These are phyloP conservation scores for Crithidia bombi DNA, from an alignment of 208 protist species.

Conservation along the genomic window DNA sequence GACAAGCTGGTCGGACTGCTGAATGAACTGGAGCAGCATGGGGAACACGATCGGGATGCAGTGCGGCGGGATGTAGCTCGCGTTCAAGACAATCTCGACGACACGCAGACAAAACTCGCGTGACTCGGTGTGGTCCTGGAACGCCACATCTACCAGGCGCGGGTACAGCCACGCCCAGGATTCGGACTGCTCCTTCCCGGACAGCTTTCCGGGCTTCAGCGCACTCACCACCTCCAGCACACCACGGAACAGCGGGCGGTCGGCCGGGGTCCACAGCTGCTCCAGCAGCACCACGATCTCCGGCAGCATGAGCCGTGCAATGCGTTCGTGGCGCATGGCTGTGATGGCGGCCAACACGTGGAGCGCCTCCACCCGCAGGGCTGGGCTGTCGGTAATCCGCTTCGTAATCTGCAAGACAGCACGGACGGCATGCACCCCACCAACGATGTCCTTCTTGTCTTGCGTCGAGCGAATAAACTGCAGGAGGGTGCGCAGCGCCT, in stretches of 20 bases:
- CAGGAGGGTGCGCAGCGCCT: constrained; percentile 84
- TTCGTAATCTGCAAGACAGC: constrained; percentile 83
- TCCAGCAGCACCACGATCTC: constrained; percentile 91
- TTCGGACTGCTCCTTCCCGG: constrained; percentile 89
- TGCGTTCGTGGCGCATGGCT: constrained; percentile 82
- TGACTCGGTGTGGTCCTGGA: constrained; percentile 86
- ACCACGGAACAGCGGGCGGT: constrained; percentile 81
- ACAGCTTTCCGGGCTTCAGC: constrained; percentile 89
- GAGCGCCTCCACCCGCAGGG: constrained; percentile 86
- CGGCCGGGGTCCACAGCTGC: constrained; percentile 84
- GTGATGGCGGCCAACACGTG: constrained; percentile 84
- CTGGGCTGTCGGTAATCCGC: constrained; percentile 71
- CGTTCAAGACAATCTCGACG: constrained; percentile 84
- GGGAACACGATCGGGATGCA: constrained; percentile 88
- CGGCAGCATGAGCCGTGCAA: constrained; percentile 80
- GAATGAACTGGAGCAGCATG: constrained; percentile 85
- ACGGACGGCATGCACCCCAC: constrained; percentile 82
- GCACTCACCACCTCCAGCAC: constrained; percentile 88
- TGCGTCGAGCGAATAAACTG: constrained; percentile 84
- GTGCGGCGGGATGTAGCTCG: constrained; percentile 90
- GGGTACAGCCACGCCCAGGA: constrained; percentile 93
- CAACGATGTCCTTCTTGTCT: constrained; percentile 84
- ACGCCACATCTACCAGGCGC: constrained; percentile 86
- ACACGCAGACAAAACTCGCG: constrained; percentile 90
- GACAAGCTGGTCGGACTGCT: constrained; percentile 85